A percentile compares a stretch with the other conserved stretches of the same genome.
Evolutionary conservation across 345 rosid species (phyloP).

Genomic region (Psidium guajava): DNA sequence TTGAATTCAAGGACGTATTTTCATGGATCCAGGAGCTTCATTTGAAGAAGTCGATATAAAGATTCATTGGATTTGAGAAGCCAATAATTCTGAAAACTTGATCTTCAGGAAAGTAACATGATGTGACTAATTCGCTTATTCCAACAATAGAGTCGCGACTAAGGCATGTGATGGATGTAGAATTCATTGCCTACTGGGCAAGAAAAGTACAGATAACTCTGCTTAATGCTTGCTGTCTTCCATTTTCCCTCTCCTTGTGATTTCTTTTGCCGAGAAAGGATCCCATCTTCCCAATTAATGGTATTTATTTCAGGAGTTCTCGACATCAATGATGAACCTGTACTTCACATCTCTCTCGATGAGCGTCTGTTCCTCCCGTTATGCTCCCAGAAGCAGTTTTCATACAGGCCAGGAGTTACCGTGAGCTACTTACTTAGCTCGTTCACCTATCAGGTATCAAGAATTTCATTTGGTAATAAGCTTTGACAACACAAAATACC

Average conservation of each 20-base stretch:
- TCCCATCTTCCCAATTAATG: not conserved
- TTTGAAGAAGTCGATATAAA: slow-evolving; percentile 1
- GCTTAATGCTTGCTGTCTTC: not conserved
- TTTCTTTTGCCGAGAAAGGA: not conserved
- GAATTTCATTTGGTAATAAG: not conserved
- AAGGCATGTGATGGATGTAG: not conserved
- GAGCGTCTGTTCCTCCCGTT: slow-evolving; percentile 66
- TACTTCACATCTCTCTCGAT: slow-evolving; percentile 66
- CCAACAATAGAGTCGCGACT: not conserved
- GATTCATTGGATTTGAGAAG: not conserved
- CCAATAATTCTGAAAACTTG: not conserved
- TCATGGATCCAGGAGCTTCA: not conserved
- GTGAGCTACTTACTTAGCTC: not conserved
- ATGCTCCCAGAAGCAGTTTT: slow-evolving; percentile 54
- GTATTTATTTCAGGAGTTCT: slow-evolving; percentile 47
- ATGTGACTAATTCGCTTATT: not conserved
- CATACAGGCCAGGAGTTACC: slow-evolving; percentile 30
- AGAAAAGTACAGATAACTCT: slow-evolving; percentile 18
- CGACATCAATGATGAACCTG: slow-evolving; percentile 72
- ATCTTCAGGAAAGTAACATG: not conserved
- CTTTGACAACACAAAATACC: slow-evolving; percentile 15
- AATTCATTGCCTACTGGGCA: not conserved
- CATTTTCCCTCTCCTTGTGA: not conserved
- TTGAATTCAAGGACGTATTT: not conserved
- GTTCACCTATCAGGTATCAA: not conserved